phyloP scores from a whole-genome alignment of 305 asterid species.

The Fraxinus albicans region DNA sequence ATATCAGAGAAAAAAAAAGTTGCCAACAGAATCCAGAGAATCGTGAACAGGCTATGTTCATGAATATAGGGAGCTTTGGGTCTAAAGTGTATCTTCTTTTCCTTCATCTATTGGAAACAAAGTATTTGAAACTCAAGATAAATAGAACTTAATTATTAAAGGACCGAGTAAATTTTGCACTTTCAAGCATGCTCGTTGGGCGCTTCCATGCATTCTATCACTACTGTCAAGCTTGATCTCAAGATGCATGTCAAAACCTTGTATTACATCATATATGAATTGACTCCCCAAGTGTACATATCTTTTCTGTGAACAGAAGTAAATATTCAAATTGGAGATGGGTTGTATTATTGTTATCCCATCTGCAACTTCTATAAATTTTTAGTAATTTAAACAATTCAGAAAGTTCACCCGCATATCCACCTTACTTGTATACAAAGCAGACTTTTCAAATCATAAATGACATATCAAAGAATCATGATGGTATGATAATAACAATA shows the following conservation, averaged over 20 bases:
- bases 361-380: background rate
- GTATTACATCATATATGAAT: background rate
- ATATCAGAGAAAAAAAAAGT: background rate
- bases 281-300: background rate
- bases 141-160: background rate
- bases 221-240: background rate
- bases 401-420: background rate
- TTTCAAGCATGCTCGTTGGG: background rate
- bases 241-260: background rate
- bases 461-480: background rate
- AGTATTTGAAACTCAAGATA: background rate
- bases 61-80: background rate
- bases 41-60: background rate
- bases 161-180: background rate
- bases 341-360: background rate
- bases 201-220: background rate
- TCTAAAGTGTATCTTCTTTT: background rate
- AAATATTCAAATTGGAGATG: background rate
- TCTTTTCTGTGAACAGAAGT: background rate
- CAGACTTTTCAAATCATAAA: constrained; percentile 4
- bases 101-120: background rate
- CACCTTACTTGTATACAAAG: constrained; percentile 15
- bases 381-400: background rate
- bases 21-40: background rate
- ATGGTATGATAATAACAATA: background rate